phyloP scores from a whole-genome alignment of 2,329 filamentous ascomycete genomes.

The Calonectria crousiana region DNA sequence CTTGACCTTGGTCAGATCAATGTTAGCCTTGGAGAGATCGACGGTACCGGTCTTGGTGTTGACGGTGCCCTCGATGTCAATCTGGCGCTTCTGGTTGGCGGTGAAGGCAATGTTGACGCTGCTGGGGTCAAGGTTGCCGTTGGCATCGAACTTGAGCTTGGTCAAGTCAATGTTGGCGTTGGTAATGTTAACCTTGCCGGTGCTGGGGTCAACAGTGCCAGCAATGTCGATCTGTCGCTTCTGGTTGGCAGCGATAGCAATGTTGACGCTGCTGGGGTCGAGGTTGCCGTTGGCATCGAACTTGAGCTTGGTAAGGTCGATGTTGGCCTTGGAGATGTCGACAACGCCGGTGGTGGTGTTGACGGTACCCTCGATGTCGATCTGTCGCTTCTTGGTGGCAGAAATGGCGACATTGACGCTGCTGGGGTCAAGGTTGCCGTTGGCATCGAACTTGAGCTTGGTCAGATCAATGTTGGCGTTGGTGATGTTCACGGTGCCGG shows the following conservation, averaged over 20 bases:
- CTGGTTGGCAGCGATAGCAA: neutral
- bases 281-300: constrained; percentile 2
- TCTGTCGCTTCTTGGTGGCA: neutral
- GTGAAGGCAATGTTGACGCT: neutral
- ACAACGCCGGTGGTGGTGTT: neutral
- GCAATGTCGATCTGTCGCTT: neutral
- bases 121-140: constrained; percentile 4
- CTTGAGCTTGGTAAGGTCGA: neutral
- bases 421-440: constrained; percentile 3
- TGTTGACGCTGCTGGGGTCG: constrained; percentile 3
- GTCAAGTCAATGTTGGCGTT: neutral
- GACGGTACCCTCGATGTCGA: neutral
- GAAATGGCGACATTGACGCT: neutral
- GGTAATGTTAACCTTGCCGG: neutral
- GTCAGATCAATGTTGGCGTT: neutral
- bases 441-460: constrained; percentile 1
- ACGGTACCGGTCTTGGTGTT: neutral
- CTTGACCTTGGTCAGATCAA: neutral
- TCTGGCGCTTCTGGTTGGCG: neutral
- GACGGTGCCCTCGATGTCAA: neutral
- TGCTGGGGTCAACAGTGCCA: neutral
- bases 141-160: constrained; percentile 2
- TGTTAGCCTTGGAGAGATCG: neutral
- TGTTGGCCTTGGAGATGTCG: neutral
- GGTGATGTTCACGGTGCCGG: neutral